Percentiles rank a stretch among this genome's conserved stretches.
phyloP scores from a whole-genome alignment of 139 green algal species.

The Dunaliella primolecta region DNA sequence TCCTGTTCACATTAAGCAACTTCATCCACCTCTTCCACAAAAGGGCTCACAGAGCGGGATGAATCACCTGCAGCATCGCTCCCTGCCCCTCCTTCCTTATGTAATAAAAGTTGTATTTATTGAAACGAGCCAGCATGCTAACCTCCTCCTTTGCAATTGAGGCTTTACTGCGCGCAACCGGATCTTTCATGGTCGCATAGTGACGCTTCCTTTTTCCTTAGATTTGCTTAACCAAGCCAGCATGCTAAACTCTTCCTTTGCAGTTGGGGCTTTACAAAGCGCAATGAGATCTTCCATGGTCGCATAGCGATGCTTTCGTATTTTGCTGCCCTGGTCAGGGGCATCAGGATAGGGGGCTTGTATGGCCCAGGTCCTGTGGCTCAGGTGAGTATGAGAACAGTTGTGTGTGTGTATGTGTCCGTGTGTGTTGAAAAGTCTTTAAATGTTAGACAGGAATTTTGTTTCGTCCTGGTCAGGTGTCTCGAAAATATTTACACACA shows the following conservation, averaged over 20 bases:
- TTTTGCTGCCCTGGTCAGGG: constrained; percentile 7
- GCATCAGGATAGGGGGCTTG: constrained; percentile 10
- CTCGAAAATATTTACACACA: no score
- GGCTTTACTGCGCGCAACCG: constrained; percentile 40
- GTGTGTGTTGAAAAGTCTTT: no score
- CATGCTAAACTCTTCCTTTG: background rate
- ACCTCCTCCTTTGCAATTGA: constrained; percentile 6
- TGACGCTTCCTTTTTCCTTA: constrained; percentile 28
- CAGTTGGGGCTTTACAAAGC: constrained; percentile 38
- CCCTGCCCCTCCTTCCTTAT: no score
- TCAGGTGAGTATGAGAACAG: constrained; percentile 8
- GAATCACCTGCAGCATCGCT: no score
- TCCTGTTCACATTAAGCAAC: no score
- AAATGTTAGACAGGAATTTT: no score
- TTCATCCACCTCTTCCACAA: no score
- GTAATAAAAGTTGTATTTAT: no score
- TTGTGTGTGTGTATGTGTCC: background rate
- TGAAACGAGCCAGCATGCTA: no score
- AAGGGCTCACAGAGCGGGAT: no score
- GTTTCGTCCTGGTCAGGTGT: no score
- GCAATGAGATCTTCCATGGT: constrained; percentile 35
- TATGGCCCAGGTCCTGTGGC: constrained; percentile 7
- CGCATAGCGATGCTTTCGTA: constrained; percentile 30
- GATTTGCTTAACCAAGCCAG: no score
- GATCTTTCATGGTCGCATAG: constrained; percentile 27